A percentile compares a stretch with the other conserved stretches of the same genome.
These are phyloP conservation scores for Pseudocercospora crystallina DNA, from an alignment of 2,329 filamentous ascomycete species.

Conservation along the genomic window DNA sequence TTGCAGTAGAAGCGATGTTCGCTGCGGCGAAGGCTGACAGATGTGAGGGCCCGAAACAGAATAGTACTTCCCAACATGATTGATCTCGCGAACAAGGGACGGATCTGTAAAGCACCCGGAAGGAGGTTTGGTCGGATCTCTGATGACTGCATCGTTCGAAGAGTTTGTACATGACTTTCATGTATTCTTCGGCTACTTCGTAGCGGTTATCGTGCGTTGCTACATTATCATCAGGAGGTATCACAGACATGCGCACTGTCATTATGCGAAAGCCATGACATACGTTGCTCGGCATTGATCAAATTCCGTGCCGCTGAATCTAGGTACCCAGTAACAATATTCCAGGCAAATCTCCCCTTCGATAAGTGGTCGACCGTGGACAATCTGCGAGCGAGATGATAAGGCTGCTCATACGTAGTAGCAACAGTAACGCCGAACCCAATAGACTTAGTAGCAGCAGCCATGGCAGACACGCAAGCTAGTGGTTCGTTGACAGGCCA, in stretches of 20 bases:
- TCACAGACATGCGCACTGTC: not conserved
- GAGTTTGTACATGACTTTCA: slow-evolving; percentile 62
- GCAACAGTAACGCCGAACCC: slow-evolving; percentile 62
- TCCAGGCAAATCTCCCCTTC: slow-evolving; percentile 62
- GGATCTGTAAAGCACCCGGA: slow-evolving; percentile 58
- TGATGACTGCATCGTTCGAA: slow-evolving; percentile 58
- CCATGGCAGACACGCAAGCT: slow-evolving; percentile 65
- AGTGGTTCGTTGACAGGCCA: slow-evolving; percentile 55
- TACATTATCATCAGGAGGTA: rapidly evolving
- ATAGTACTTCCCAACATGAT: slow-evolving; percentile 57
- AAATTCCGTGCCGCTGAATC: slow-evolving; percentile 64
- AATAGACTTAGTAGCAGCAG: slow-evolving; percentile 63
- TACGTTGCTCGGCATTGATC: slow-evolving; percentile 53
- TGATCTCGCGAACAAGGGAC: slow-evolving; percentile 58
- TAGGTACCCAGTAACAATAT: slow-evolving; percentile 64
- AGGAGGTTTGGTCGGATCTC: slow-evolving; percentile 49
- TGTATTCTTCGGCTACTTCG: slow-evolving; percentile 60
- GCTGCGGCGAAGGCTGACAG: slow-evolving; percentile 40
- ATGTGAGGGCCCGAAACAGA: slow-evolving; percentile 47
- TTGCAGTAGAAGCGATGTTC: slow-evolving; percentile 46
- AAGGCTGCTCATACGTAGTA: slow-evolving; percentile 63
- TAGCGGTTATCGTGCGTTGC: slow-evolving; percentile 63
- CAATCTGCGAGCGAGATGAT: slow-evolving; percentile 61
- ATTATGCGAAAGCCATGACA: slow-evolving; percentile 22
- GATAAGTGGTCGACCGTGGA: slow-evolving; percentile 64